These are phyloP conservation scores for Gremmenia infestans DNA, from an alignment of 2,329 filamentous ascomycete genomes.

Conservation along the genomic window DNA sequence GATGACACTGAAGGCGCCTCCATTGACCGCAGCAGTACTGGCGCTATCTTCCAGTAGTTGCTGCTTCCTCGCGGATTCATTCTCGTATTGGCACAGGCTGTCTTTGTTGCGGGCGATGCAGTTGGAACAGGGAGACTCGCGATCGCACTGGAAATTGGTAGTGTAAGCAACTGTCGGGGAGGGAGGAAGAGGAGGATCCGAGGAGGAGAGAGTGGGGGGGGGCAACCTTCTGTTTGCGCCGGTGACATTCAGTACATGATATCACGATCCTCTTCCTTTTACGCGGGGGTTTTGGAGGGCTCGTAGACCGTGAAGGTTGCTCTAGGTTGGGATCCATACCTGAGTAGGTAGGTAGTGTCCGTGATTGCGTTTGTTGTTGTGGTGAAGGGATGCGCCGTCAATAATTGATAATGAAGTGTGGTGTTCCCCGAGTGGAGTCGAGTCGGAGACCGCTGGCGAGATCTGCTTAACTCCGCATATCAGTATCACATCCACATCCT, in stretches of 20 bases:
- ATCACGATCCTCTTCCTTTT: slow-evolving; percentile 58
- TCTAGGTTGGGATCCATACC: slow-evolving; percentile 5
- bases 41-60: slow-evolving; percentile 26
- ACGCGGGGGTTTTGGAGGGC: slow-evolving; percentile 28
- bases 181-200: background rate
- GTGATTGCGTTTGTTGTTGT: background rate
- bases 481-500: too few relatives aligned
- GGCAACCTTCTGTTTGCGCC: slow-evolving; percentile 44
- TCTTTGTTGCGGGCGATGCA: slow-evolving; percentile 54
- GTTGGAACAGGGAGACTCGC: slow-evolving; percentile 54
- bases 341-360: background rate
- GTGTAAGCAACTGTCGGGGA: slow-evolving; percentile 1
- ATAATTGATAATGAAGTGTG: background rate
- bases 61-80: slow-evolving; percentile 28
- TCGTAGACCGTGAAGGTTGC: slow-evolving; percentile 7
- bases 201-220: background rate
- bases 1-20: slow-evolving; percentile 13
- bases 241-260: slow-evolving; percentile 60
- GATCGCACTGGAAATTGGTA: slow-evolving; percentile 46
- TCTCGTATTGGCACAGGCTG: slow-evolving; percentile 53
- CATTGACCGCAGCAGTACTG: slow-evolving; percentile 14
- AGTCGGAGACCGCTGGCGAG: background rate
- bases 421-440: background rate
- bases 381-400: background rate
- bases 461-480: too few relatives aligned